Evolutionary conservation across 495 filamentous ascomycete genomes (phyloP).

Genomic region (Usnea hakonensis): DNA sequence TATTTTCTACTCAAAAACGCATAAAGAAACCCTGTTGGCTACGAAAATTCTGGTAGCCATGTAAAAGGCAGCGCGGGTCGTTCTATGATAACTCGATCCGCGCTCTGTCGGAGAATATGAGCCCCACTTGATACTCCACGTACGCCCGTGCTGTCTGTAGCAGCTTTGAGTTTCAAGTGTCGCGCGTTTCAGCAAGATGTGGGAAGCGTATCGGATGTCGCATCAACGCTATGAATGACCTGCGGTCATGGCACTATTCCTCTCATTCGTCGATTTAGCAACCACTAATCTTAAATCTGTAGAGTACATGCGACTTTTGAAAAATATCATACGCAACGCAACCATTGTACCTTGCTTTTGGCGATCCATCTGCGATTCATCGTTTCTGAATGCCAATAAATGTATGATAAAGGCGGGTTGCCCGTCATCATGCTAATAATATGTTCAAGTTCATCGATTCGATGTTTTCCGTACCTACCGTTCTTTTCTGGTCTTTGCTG

Average conservation of each 20-base stretch:
- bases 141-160: background rate
- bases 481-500: background rate
- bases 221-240: background rate
- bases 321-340: background rate
- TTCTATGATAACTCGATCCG: background rate
- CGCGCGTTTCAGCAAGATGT: background rate
- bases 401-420: background rate
- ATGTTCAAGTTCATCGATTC: background rate
- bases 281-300: background rate
- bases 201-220: background rate
- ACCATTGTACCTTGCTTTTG: background rate
- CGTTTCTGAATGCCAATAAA: background rate
- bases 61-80: background rate
- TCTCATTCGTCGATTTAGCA: background rate
- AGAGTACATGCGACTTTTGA: background rate
- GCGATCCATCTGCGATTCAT: background rate
- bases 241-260: background rate
- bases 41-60: background rate
- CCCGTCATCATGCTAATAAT: background rate
- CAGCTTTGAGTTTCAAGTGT: background rate
- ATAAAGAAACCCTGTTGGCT: too few species aligned
- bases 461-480: background rate
- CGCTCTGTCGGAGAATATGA: background rate
- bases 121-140: background rate
- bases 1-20: too few species aligned